Percentiles rank a stretch among this genome's conserved stretches.
Evolutionary conservation across 805 yeast species (phyloP).

Genomic region (Tetrapisispora namnaoensis): DNA sequence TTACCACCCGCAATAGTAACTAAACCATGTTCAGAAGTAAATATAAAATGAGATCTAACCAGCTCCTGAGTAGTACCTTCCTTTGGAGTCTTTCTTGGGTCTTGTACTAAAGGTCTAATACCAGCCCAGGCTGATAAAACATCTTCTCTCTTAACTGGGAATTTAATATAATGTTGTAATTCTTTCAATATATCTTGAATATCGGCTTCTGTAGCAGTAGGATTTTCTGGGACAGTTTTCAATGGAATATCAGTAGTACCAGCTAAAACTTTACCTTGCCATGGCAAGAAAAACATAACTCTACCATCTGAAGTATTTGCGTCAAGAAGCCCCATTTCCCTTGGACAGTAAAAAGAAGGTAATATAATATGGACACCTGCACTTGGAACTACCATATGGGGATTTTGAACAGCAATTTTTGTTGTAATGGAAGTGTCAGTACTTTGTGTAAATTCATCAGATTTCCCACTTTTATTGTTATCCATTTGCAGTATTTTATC

Average conservation of each 20-base stretch:
- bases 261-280: conserved; percentile 95
- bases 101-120: conserved; percentile 87
- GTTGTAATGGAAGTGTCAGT: conserved; percentile 16
- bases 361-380: conserved; percentile 88
- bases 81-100: conserved; percentile 47
- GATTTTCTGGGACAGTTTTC: conserved; percentile 58
- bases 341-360: conserved; percentile 88
- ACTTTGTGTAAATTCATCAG: conserved; percentile 34
- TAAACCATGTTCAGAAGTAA: conserved; percentile 62
- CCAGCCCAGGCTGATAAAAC: conserved; percentile 96
- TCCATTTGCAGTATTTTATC: conserved; percentile 85
- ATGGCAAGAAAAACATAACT: conserved; percentile 93
- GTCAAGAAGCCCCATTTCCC: conserved; percentile 78
- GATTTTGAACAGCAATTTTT: conserved; percentile 31
- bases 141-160: conserved; percentile 82
- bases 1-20: conserved; percentile 93
- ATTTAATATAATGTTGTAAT: conserved; percentile 78
- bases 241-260: conserved; percentile 94
- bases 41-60: conserved; percentile 81
- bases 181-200: conserved; percentile 80
- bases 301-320: conserved; percentile 92
- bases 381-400: conserved; percentile 86
- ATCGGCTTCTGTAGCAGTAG: conserved; percentile 80
- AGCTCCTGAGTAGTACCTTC: conserved; percentile 65
- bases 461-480: conserved; percentile 52